Percentiles rank a stretch among this genome's conserved stretches.
Conservation (phyloP, 1,284 basidiomycete species). For the Coniophora puteana region DNA sequence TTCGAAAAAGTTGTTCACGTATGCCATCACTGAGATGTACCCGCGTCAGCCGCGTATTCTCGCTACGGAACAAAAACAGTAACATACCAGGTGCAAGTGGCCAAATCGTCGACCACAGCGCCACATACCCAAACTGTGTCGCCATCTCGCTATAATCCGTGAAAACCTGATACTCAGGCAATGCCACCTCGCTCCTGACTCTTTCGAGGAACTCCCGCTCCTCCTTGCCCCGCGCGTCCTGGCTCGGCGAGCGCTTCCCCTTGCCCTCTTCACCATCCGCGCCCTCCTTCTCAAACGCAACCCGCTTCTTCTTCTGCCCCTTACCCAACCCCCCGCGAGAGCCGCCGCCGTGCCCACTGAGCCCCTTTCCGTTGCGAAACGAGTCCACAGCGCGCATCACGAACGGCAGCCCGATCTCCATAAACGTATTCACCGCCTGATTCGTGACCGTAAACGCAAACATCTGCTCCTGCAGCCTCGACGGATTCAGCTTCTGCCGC, state of each 20-base stretch:
- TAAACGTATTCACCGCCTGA: constrained; percentile 80
- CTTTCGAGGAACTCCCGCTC: constrained; percentile 75
- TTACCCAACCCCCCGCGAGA: constrained; percentile 26
- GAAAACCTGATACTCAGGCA: constrained; percentile 82
- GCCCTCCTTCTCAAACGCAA: constrained; percentile 66
- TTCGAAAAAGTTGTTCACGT: constrained; percentile 90
- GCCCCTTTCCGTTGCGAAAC: constrained; percentile 39
- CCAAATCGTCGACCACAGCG: constrained; percentile 93
- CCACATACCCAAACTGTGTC: constrained; percentile 90
- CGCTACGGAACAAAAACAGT: constrained; percentile 8
- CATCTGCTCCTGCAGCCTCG: constrained; percentile 85
- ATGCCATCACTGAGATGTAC: constrained; percentile 52
- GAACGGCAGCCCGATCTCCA: constrained; percentile 85
- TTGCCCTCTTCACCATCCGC: constrained; percentile 16
- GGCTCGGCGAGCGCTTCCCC: too few relatives aligned
- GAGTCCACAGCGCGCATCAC: constrained; percentile 61
- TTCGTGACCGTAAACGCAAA: constrained; percentile 95
- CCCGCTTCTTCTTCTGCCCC: constrained; percentile 56
- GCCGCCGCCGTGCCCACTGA: too few relatives aligned
- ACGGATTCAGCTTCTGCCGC: constrained; percentile 56
- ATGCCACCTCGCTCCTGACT: constrained; percentile 72
- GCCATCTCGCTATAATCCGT: constrained; percentile 95
- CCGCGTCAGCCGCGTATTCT: constrained; percentile 9
- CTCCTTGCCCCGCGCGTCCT: constrained; percentile 50
- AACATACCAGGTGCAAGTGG: constrained; percentile 78